Conservation (phyloP, 192 early-diverging fungal species). For the Dimargaris verticillata region DNA sequence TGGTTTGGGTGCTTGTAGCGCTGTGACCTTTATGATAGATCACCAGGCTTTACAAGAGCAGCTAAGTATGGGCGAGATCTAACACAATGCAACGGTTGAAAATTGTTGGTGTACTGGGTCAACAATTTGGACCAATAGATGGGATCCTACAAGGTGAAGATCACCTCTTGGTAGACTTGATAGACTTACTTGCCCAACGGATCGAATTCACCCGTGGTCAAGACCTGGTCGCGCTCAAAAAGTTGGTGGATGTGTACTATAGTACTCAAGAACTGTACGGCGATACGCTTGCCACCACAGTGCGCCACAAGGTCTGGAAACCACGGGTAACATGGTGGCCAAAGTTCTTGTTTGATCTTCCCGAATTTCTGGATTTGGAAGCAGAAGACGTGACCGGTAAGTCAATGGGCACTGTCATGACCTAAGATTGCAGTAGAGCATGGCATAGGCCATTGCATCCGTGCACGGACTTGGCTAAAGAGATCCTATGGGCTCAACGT, state of each 20-base stretch:
- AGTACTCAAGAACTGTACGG: neutral
- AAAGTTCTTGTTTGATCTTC: neutral
- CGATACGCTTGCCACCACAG: neutral
- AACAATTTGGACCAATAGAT: neutral
- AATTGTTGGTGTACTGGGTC: neutral
- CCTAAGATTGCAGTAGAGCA: too few species aligned
- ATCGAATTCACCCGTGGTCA: slow-evolving; percentile 7
- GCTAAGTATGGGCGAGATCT: too few species aligned
- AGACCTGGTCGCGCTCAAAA: neutral
- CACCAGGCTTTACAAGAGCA: neutral
- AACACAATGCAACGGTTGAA: neutral
- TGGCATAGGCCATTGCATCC: too few species aligned
- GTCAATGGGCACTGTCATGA: too few species aligned
- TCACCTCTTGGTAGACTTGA: neutral
- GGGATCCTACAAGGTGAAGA: neutral
- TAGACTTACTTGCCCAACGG: neutral
- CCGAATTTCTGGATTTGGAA: neutral
- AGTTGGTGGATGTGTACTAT: slow-evolving; percentile 8
- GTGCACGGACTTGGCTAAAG: too few species aligned
- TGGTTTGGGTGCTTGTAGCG: neutral
- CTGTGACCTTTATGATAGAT: neutral
- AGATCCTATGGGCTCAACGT: too few species aligned
- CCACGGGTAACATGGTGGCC: neutral
- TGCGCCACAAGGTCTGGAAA: neutral
- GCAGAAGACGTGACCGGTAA: neutral